These are phyloP conservation scores for Austroboletus festivus DNA, from an alignment of 768 basidiomycete genomes.

Conservation along the genomic window DNA sequence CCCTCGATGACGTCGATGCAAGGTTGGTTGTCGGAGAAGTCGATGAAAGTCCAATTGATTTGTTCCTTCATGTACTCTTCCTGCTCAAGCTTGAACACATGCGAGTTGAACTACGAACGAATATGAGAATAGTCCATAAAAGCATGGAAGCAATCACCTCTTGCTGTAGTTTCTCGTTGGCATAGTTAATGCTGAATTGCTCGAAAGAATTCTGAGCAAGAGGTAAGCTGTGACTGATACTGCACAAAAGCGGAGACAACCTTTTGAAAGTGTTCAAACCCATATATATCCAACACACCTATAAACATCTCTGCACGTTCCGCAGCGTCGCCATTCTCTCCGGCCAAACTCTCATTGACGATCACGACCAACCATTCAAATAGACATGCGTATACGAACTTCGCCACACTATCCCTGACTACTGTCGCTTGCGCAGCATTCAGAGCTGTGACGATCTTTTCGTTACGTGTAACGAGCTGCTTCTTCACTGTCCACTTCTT, in stretches of 20 bases:
- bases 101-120: constrained; percentile 83
- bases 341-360: constrained; percentile 94
- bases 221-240: constrained; percentile 4
- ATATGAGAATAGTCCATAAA: constrained; percentile 10
- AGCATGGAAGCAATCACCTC: constrained; percentile 55
- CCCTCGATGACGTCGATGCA: constrained; percentile 99
- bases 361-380: constrained; percentile 99
- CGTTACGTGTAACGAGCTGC: constrained; percentile 89
- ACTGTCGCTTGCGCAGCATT: constrained; percentile 87
- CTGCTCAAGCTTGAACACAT: constrained; percentile 98
- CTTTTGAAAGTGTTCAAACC: constrained; percentile 97
- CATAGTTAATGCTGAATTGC: constrained; percentile 99
- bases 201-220: constrained; percentile 77
- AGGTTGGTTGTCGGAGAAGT: constrained; percentile 98
- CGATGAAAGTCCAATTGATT: constrained; percentile 99
- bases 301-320: constrained; percentile 97
- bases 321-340: constrained; percentile 90
- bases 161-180: constrained; percentile 97
- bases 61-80: constrained; percentile 98
- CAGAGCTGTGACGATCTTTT: constrained; percentile 90
- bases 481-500: constrained; percentile 99
- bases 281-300: constrained; percentile 97
- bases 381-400: constrained; percentile 97
- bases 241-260: constrained; percentile 32
- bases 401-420: constrained; percentile 94